phyloP scores from a whole-genome alignment of 2,329 filamentous ascomycete genomes.

The Sclerotiophoma versabilis region DNA sequence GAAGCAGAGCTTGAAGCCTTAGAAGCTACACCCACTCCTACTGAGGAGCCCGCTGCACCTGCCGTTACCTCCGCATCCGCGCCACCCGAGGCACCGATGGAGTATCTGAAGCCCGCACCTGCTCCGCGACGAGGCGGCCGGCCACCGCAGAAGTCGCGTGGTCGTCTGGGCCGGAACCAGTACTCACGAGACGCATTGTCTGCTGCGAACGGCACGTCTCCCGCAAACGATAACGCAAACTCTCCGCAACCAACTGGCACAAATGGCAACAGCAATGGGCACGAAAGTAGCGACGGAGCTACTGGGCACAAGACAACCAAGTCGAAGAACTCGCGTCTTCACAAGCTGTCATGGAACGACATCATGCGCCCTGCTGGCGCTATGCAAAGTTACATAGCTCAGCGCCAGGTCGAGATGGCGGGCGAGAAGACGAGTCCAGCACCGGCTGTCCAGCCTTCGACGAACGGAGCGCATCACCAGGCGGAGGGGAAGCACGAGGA shows the following conservation, averaged over 20 bases:
- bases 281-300: conserved; percentile 64
- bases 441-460: conserved; percentile 34
- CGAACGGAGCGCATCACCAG: conserved; percentile 32
- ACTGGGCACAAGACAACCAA: conserved; percentile 66
- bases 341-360: conserved; percentile 79
- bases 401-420: conserved; percentile 87
- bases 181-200: conserved; percentile 46
- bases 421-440: conserved; percentile 55
- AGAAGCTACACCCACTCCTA: conserved; percentile 33
- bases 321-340: conserved; percentile 61
- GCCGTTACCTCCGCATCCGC: conserved; percentile 32
- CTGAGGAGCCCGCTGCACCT: conserved; percentile 38
- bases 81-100: conserved; percentile 34
- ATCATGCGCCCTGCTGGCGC: conserved; percentile 84
- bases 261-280: conserved; percentile 45
- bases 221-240: conserved; percentile 37
- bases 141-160: conserved; percentile 43
- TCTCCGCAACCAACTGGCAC: conserved; percentile 43
- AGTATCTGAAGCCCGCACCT: conserved; percentile 38
- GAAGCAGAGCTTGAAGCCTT: conserved; percentile 36
- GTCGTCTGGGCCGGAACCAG: conserved; percentile 49
- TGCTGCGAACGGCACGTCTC: conserved; percentile 45
- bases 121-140: conserved; percentile 44
- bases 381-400: conserved; percentile 88
- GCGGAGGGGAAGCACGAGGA: conserved; percentile 52